Evolutionary conservation across 495 filamentous ascomycete genomes (phyloP).

Genomic region (Cercophora samala): DNA sequence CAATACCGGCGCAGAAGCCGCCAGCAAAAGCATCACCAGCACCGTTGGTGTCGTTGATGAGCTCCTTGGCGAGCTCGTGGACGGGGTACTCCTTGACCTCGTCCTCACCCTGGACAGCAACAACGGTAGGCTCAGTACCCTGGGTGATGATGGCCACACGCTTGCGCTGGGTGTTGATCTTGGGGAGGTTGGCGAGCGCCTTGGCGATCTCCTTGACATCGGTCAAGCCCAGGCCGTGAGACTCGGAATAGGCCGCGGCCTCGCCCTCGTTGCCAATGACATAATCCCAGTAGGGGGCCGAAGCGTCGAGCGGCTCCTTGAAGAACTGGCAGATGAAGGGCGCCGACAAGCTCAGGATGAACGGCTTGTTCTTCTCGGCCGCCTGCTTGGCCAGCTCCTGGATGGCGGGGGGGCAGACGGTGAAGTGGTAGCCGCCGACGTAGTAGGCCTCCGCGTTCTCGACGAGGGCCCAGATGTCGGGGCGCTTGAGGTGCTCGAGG

Average conservation of each 20-base stretch:
- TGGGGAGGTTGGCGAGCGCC: constrained; percentile 79
- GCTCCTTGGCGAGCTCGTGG: constrained; percentile 63
- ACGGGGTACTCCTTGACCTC: constrained; percentile 75
- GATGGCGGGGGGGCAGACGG: constrained; percentile 84
- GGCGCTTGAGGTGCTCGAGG: constrained; percentile 85
- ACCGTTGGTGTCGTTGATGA: constrained; percentile 94
- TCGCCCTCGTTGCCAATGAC: constrained; percentile 97
- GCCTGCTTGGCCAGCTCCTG: constrained; percentile 87
- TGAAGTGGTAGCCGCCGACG: constrained; percentile 78
- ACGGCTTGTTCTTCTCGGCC: constrained; percentile 80
- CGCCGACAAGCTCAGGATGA: constrained; percentile 85
- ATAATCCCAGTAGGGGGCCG: constrained; percentile 90
- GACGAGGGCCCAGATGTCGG: constrained; percentile 85
- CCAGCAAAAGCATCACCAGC: constrained; percentile 97
- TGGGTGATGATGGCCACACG: constrained; percentile 89
- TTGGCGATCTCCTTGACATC: constrained; percentile 86
- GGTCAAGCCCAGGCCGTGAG: constrained; percentile 65
- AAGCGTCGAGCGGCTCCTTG: constrained; percentile 86
- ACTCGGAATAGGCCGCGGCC: constrained; percentile 77
- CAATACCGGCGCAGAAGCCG: constrained; percentile 85
- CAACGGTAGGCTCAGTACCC: constrained; percentile 82
- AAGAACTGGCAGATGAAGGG: constrained; percentile 97
- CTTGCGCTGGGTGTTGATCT: constrained; percentile 77
- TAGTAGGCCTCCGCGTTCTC: constrained; percentile 86
- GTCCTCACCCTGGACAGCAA: constrained; percentile 68